phyloP scores from a whole-genome alignment of 345 rosid species.

The Bretschneidera sinensis region DNA sequence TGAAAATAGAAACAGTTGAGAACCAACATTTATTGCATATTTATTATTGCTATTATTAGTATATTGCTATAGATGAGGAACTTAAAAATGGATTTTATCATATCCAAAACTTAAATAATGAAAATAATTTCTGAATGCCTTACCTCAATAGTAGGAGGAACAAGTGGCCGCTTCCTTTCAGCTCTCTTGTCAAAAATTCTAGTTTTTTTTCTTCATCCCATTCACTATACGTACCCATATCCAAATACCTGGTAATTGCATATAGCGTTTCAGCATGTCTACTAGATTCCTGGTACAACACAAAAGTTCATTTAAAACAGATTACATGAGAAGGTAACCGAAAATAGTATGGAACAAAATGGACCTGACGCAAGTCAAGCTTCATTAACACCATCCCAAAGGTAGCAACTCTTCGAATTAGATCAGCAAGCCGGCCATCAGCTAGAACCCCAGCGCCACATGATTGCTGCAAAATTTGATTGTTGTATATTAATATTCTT shows the following conservation, averaged over 20 bases:
- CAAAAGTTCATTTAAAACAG: constrained; percentile 17
- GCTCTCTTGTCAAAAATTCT: constrained; percentile 74
- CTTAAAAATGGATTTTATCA: background rate
- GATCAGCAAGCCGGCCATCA: constrained; percentile 89
- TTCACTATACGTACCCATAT: constrained; percentile 89
- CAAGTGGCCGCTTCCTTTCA: constrained; percentile 92
- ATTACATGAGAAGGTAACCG: background rate
- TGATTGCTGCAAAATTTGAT: constrained; percentile 53
- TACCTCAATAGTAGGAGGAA: constrained; percentile 82
- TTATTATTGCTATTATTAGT: too few relatives aligned
- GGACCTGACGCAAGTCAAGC: constrained; percentile 97
- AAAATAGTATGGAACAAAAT: constrained; percentile 5
- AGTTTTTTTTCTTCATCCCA: constrained; percentile 95
- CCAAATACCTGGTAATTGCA: constrained; percentile 82
- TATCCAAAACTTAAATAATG: background rate
- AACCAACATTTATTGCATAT: too few relatives aligned
- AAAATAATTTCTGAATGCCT: too few relatives aligned
- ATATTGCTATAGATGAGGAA: background rate
- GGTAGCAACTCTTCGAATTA: constrained; percentile 83
- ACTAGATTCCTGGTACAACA: constrained; percentile 64
- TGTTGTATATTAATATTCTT: background rate
- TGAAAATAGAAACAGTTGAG: background rate
- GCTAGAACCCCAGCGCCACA: constrained; percentile 85
- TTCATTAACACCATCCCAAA: constrained; percentile 92
- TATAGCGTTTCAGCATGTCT: constrained; percentile 84